These are phyloP conservation scores for Fistulifera pelliculosa DNA, from an alignment of 108 stramenopile species.

Conservation along the genomic window DNA sequence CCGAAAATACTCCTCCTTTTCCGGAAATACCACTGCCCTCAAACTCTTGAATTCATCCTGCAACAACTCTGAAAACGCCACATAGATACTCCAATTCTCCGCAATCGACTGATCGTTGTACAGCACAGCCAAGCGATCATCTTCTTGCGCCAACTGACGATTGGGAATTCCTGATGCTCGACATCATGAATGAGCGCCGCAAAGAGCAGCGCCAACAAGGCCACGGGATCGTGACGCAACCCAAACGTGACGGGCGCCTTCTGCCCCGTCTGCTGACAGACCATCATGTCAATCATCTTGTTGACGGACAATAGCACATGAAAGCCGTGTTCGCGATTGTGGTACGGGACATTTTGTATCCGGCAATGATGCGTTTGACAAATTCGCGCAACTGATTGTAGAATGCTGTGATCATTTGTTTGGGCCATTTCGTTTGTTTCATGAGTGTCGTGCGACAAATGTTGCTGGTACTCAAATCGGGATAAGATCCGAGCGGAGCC, in stretches of 20 bases:
- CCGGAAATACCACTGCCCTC: conserved; percentile 39
- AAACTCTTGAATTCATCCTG: conserved; percentile 29
- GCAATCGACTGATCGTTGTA: conserved; percentile 79
- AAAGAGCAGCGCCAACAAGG: conserved; percentile 50
- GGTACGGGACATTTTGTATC: conserved; percentile 45
- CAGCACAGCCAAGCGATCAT: conserved; percentile 46
- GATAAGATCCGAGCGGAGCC: conserved; percentile 23
- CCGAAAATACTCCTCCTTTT: conserved; percentile 34
- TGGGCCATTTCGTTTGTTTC: conserved; percentile 22
- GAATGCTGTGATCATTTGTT: conserved; percentile 16
- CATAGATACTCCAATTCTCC: conserved; percentile 49
- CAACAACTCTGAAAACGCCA: conserved; percentile 60
- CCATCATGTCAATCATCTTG: conserved; percentile 66
- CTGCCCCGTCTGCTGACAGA: conserved; percentile 13
- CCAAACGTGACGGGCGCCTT: conserved; percentile 31
- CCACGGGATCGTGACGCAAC: conserved; percentile 53
- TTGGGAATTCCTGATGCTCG: conserved; percentile 55
- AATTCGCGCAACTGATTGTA: conserved; percentile 33
- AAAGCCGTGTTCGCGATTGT: conserved; percentile 63
- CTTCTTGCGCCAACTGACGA: conserved; percentile 43
- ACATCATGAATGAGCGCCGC: conserved; percentile 77
- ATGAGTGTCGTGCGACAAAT: conserved; percentile 24
- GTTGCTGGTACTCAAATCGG: conserved; percentile 28
- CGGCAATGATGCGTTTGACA: conserved; percentile 23
- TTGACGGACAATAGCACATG: conserved; percentile 61